These are phyloP conservation scores for Sophora flavescens DNA, from an alignment of 306 rosid genomes.

Conservation along the genomic window DNA sequence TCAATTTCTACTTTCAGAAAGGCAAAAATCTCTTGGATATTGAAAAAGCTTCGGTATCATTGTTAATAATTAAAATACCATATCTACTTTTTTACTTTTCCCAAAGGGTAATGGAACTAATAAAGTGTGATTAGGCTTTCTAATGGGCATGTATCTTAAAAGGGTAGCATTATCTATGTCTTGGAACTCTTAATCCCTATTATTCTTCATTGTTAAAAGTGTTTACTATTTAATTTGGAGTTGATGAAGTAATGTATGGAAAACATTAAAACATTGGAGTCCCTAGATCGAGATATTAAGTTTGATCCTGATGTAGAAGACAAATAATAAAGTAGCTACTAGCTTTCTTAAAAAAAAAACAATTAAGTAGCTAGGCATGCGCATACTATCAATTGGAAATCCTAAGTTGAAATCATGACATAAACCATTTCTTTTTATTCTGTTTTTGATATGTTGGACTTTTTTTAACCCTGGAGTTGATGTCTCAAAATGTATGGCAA, in stretches of 20 bases:
- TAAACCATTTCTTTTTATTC: not conserved
- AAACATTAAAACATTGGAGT: not conserved
- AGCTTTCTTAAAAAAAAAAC: not conserved
- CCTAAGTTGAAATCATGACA: constrained; percentile 34
- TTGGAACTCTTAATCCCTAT: constrained; percentile 52
- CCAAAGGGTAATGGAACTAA: constrained; percentile 37
- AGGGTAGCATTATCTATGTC: constrained; percentile 45
- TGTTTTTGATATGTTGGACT: constrained; percentile 4
- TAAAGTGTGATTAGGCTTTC: constrained; percentile 48
- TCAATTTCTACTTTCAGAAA: constrained; percentile 49
- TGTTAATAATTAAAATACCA: constrained; percentile 13
- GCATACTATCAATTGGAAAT: constrained; percentile 38
- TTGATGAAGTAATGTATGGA: constrained; percentile 18
- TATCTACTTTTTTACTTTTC: constrained; percentile 23
- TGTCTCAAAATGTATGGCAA: constrained; percentile 44
- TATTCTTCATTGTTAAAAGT: not conserved
- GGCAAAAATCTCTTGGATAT: constrained; percentile 53
- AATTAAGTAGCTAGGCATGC: constrained; percentile 44
- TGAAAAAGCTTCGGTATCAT: constrained; percentile 33
- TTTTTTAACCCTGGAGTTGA: constrained; percentile 1
- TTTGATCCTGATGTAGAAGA: constrained; percentile 19
- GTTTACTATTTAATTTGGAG: not conserved
- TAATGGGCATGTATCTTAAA: constrained; percentile 42
- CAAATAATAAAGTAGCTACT: constrained; percentile 28
- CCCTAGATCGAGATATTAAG: constrained; percentile 20